Conservation (phyloP, 169 alveolate genomes). For the Eimeria sp. region DNA sequence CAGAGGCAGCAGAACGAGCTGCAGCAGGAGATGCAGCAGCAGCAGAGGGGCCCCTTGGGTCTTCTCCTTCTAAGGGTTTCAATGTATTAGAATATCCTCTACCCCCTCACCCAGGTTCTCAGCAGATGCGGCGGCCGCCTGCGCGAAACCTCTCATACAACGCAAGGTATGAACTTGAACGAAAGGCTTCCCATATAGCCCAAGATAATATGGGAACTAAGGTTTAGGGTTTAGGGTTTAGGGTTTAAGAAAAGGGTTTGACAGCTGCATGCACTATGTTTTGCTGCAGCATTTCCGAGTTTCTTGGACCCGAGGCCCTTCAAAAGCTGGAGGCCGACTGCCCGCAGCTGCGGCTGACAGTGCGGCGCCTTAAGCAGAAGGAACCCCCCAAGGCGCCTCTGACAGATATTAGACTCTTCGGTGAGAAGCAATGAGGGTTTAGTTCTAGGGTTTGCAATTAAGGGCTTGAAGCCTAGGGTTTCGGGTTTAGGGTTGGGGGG, state of each 20-base stretch:
- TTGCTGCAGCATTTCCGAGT: conserved; percentile 1
- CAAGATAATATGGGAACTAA: no score
- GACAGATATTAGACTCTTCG: conserved; percentile 21
- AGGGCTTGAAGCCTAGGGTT: not conserved
- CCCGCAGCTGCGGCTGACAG: conserved; percentile 10
- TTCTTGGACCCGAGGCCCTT: conserved; percentile 6
- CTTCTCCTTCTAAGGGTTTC: not conserved
- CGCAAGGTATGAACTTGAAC: conserved; percentile 17
- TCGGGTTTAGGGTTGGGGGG: conserved; percentile 10
- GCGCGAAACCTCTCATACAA: conserved; percentile 8
- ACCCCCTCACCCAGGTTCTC: not conserved
- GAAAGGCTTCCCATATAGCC: no score
- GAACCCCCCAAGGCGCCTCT: conserved; percentile 16
- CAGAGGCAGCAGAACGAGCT: conserved; percentile 51
- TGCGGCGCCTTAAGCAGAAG: conserved; percentile 10
- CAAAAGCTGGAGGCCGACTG: not conserved
- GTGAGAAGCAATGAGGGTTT: conserved; percentile 7
- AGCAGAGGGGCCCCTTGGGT: conserved; percentile 19
- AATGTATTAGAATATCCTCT: conserved; percentile 4
- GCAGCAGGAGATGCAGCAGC: conserved; percentile 33
- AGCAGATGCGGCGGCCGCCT: not conserved
- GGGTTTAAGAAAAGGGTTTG: not conserved
- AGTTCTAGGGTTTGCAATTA: not conserved
- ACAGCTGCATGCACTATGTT: no score
- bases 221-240: no score